Evolutionary conservation across 2,329 filamentous ascomycete genomes (phyloP).

Genomic region (Dactylellina sp.): DNA sequence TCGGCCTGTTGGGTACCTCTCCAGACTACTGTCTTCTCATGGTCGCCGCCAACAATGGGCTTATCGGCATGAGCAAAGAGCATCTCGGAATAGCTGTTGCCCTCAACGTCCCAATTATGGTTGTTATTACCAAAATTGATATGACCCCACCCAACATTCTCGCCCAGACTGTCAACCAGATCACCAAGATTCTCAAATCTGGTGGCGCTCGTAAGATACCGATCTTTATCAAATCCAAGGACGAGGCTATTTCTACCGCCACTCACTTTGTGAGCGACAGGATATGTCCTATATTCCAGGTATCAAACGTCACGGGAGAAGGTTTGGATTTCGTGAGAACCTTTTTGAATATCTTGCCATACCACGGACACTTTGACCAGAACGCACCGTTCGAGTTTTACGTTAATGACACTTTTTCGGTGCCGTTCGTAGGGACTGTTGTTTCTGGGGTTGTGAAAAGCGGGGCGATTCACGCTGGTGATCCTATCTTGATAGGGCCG

Average conservation of each 20-base stretch:
- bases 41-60: constrained; percentile 97
- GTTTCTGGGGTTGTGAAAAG: constrained; percentile 91
- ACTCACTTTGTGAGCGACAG: constrained; percentile 94
- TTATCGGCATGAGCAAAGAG: constrained; percentile 98
- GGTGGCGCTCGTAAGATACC: constrained; percentile 95
- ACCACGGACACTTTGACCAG: constrained; percentile 90
- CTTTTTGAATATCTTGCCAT: constrained; percentile 94
- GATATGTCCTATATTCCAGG: constrained; percentile 97
- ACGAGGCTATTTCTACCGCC: constrained; percentile 91
- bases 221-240: constrained; percentile 89
- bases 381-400: constrained; percentile 93
- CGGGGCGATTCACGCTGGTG: constrained; percentile 80
- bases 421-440: constrained; percentile 95
- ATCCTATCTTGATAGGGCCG: constrained; percentile 87
- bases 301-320: constrained; percentile 96
- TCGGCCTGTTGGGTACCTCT: constrained; percentile 91
- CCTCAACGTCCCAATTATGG: constrained; percentile 96
- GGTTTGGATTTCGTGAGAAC: constrained; percentile 89
- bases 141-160: constrained; percentile 97
- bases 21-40: constrained; percentile 98
- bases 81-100: constrained; percentile 94
- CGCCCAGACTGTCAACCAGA: constrained; percentile 89
- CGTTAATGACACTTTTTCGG: constrained; percentile 97
- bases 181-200: constrained; percentile 92
- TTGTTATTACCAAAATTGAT: constrained; percentile 97